Conservation (phyloP, 768 basidiomycete genomes). For the Kwoniella dejecticola region DNA sequence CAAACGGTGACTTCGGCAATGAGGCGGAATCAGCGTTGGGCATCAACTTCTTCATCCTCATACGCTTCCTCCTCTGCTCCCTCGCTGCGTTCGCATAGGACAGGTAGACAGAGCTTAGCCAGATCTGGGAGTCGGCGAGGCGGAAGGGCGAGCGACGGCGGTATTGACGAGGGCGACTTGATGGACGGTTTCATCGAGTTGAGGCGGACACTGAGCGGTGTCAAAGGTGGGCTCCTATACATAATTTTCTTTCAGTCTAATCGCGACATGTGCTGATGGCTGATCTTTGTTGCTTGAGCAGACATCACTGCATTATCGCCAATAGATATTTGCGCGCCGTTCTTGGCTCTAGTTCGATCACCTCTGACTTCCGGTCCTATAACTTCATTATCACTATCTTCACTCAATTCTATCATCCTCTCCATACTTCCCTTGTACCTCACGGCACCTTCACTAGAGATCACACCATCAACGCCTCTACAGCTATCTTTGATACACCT, state of each 20-base stretch:
- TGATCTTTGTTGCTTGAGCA: constrained; percentile 3
- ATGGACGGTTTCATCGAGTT: constrained; percentile 89
- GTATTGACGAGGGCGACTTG: constrained; percentile 74
- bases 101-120: constrained; percentile 7
- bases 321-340: constrained; percentile 69
- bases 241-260: background rate
- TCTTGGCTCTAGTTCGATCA: constrained; percentile 89
- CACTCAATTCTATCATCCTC: constrained; percentile 82
- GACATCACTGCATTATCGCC: constrained; percentile 50
- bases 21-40: constrained; percentile 98
- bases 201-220: constrained; percentile 69
- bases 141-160: constrained; percentile 59
- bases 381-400: constrained; percentile 86
- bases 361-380: constrained; percentile 95
- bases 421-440: constrained; percentile 47
- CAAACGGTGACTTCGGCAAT: constrained; percentile 87
- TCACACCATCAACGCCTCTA: constrained; percentile 63
- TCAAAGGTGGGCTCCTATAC: constrained; percentile 62
- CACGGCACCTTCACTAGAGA: constrained; percentile 22
- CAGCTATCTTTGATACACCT: constrained; percentile 70
- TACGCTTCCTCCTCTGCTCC: constrained; percentile 36
- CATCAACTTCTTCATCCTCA: constrained; percentile 59
- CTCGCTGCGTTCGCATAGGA: constrained; percentile 27
- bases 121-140: constrained; percentile 13
- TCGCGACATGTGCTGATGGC: too few relatives aligned